Base-by-base conservation (phyloP, 768 basidiomycete genomes). In the Infundibulicybe gibba region DNA sequence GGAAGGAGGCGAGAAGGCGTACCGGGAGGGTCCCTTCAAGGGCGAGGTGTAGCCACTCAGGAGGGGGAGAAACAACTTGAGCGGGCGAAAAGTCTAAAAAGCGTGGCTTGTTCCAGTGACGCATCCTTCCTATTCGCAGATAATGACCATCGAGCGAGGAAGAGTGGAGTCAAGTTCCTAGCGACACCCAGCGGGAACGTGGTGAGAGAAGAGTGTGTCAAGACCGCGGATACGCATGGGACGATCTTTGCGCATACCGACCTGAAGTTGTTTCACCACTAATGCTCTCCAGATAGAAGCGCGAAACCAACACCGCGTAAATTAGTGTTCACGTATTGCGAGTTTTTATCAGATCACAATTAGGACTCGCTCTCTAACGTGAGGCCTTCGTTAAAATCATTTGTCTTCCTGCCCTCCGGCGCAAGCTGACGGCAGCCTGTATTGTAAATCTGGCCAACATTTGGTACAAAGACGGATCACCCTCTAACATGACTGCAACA, bases 41-140 rank as follows among this genome's bases (percentile, higher is more conserved):
- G n/a, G n/a, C n/a, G n/a, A n/a, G n/a, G n/a, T n/a, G n/a, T n/a
- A n/a, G n/a, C n/a, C n/a, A n/a, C 94, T 95, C 93, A 97, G 61
- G 71, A n/a, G 13, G 74, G 74, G 50, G 94, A 97, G 68, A 85
- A 79, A 62, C 79, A 74, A 59, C 78, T 79, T 44, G 94, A 93
- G 80, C 80, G 80, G 43, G 66, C 57, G 40, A 70, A 85, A 69
- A n/a, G n/a, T n/a, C 70, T 98, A 47, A 84, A 86, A 49, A 89
- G 82, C 15, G 95, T 98, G 42, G 83, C 89, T 5, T 95, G 97
- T 68, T 90, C 90, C 31, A 94, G 91, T 50, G 97, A 99, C 55
- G 97, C 95, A 43, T 99, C 98, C 80, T 98, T 98, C 93, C 97
- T 95, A 14, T 98, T 98, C 82, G 80, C 95, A 12, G 97, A 99